Evolutionary conservation across 768 basidiomycete genomes (phyloP).

Genomic region (Chalciporus pseudorubinellus): DNA sequence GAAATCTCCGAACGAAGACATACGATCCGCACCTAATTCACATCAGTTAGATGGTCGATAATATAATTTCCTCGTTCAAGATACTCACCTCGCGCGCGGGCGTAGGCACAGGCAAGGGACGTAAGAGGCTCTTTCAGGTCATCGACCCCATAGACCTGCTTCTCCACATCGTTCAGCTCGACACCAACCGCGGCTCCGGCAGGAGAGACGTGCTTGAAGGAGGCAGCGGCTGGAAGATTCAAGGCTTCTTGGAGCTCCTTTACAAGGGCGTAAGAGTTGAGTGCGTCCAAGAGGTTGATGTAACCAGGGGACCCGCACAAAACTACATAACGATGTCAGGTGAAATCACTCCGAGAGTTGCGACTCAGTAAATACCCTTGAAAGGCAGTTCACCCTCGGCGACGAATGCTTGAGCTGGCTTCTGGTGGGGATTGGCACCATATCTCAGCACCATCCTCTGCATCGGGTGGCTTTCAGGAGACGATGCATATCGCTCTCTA

Average conservation of each 20-base stretch:
- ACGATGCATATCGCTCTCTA: constrained; percentile 90
- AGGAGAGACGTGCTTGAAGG: constrained; percentile 99
- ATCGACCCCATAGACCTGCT: constrained; percentile 94
- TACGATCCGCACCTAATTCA: constrained; percentile 83
- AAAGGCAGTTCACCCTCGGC: constrained; percentile 87
- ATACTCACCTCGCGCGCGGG: constrained; percentile 84
- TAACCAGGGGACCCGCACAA: constrained; percentile 95
- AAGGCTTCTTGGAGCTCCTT: constrained; percentile 89
- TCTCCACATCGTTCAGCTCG: constrained; percentile 77
- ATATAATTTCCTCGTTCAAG: background rate
- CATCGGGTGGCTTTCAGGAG: constrained; percentile 70
- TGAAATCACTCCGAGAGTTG: background rate
- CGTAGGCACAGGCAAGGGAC: constrained; percentile 88
- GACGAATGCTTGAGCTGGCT: constrained; percentile 96
- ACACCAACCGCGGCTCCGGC: constrained; percentile 95
- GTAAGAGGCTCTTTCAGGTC: constrained; percentile 90
- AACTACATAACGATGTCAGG: constrained; percentile 43
- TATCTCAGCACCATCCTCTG: constrained; percentile 89
- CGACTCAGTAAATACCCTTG: constrained; percentile 56
- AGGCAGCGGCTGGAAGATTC: constrained; percentile 89
- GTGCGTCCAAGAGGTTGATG: constrained; percentile 96
- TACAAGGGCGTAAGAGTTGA: constrained; percentile 96
- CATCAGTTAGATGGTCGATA: constrained; percentile 2
- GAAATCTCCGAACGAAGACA: constrained; percentile 99
- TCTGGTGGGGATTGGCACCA: constrained; percentile 98